Percentiles rank a stretch among this genome's conserved stretches.
phyloP scores from a whole-genome alignment of 2,329 filamentous ascomycete genomes.

The Zopfia rhizophila region DNA sequence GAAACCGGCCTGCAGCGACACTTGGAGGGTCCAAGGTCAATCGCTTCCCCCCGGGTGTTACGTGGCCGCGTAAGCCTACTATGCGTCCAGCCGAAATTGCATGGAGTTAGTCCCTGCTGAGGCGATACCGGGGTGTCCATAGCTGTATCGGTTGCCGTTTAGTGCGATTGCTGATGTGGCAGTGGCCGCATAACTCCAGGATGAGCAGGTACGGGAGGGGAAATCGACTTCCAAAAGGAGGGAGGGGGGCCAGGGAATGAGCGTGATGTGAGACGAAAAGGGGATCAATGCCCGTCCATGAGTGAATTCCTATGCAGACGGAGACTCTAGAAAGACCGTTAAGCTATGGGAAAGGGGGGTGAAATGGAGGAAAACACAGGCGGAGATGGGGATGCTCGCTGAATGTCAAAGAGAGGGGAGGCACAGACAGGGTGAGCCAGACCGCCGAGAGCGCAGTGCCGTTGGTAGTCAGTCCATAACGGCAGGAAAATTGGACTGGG shows the following conservation, averaged over 20 bases:
- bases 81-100: conserved; percentile 9
- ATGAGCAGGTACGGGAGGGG: conserved; percentile 14
- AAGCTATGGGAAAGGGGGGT: conserved; percentile 10
- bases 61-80: background rate
- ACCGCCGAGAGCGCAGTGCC: conserved; percentile 1
- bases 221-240: conserved; percentile 3
- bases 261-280: too few relatives aligned
- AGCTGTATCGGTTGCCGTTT: conserved; percentile 15
- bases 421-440: too few relatives aligned
- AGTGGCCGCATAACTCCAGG: conserved; percentile 12
- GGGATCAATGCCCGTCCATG: too few relatives aligned
- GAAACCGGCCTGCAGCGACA: conserved; percentile 13
- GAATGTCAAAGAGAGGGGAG: conserved; percentile 10
- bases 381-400: conserved; percentile 3
- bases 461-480: conserved; percentile 7
- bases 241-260: conserved; percentile 3
- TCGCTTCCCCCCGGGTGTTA: conserved; percentile 1
- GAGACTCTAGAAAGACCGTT: conserved; percentile 14
- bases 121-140: conserved; percentile 18
- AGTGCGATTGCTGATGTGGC: conserved; percentile 19
- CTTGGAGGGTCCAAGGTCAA: conserved; percentile 1
- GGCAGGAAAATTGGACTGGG: conserved; percentile 11
- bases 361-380: conserved; percentile 11
- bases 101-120: conserved; percentile 13
- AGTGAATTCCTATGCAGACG: conserved; percentile 3